Evolutionary conservation across 192 early-diverging fungal genomes (phyloP).

Genomic region (Cetraspora pellucida): DNA sequence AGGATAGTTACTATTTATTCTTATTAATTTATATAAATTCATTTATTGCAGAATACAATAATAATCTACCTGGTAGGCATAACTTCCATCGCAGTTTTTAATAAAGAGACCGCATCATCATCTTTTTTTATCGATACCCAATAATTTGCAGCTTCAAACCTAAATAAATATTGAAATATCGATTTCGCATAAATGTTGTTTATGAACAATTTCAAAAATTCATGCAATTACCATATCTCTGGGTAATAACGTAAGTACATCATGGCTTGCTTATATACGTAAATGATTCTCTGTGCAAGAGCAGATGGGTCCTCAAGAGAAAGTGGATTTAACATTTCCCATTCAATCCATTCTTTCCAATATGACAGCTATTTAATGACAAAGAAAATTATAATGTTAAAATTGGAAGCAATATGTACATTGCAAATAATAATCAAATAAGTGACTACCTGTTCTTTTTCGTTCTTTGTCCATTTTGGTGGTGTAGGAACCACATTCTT

Average conservation of each 20-base stretch:
- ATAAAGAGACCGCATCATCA: constrained; percentile 62
- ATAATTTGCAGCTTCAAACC: constrained; percentile 64
- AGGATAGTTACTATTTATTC: neutral
- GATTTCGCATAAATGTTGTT: neutral
- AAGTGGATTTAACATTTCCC: constrained; percentile 90
- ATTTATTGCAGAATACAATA: constrained; percentile 11
- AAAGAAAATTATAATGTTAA: too few relatives aligned
- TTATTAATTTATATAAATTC: neutral
- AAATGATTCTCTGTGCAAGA: constrained; percentile 71
- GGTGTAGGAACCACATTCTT: constrained; percentile 70
- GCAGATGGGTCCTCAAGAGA: constrained; percentile 63
- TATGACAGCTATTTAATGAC: constrained; percentile 27
- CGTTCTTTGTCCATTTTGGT: constrained; percentile 78
- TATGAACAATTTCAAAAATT: neutral
- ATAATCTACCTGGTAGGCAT: constrained; percentile 67
- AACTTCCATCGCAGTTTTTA: constrained; percentile 70
- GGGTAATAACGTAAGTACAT: constrained; percentile 84
- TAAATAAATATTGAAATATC: neutral
- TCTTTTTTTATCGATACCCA: constrained; percentile 37
- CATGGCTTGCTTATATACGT: constrained; percentile 86
- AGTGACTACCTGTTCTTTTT: constrained; percentile 51
- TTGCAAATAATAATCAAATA: neutral
- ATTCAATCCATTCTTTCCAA: constrained; percentile 89
- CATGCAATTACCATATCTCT: constrained; percentile 74
- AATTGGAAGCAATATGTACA: neutral